Evolutionary conservation across 768 basidiomycete genomes (phyloP), one percentile per base, ranked within the genome.

Genomic region (Ramaria sp.): DNA sequence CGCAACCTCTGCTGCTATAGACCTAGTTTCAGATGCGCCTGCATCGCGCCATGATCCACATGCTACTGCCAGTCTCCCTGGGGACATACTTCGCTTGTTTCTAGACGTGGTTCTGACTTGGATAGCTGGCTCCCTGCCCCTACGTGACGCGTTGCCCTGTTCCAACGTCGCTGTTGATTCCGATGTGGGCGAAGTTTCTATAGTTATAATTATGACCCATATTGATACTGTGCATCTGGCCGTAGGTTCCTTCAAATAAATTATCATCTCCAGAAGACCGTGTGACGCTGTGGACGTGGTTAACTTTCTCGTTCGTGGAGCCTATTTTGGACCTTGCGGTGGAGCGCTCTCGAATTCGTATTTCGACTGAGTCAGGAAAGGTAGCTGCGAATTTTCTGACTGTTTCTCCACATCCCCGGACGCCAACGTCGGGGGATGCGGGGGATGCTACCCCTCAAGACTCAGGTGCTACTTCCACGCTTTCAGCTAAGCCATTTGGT

Each of bases 271-370:
- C 84, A 8, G 83, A 86, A 64, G 83, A 86, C 61, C 70, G 74
- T 59, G 78, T 76, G 20, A 78, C 68, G 34, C 66, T 86, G 13
- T 84, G 82, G 81, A 69, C 74, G 16, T 86, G 83, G 84, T 72
- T 70, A 37, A 75, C 72, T 2, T 83, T 83, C 61, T 76, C 78
- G 1, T 85, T 82, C 60, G 72, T 85, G 6, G 74, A 81, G 57
- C 83, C 83, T 3, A 68, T 85, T 22, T 73, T 85, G 57, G 61
- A 70, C 48, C 64, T 82, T 18, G 78, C 82, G 34, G 47, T 57
- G 48, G 12, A 59, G 39, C 49, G 48, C 24, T 49, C 47, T 12
- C 10, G 30, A 24, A 38, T 9, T 15, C 27, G 32, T 28, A 22
- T 15, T 24, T n/a, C 25, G 3, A 43, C 16, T 24, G 32, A 34